Conservation (phyloP, 768 basidiomycete genomes). For the Trametes cingulata region DNA sequence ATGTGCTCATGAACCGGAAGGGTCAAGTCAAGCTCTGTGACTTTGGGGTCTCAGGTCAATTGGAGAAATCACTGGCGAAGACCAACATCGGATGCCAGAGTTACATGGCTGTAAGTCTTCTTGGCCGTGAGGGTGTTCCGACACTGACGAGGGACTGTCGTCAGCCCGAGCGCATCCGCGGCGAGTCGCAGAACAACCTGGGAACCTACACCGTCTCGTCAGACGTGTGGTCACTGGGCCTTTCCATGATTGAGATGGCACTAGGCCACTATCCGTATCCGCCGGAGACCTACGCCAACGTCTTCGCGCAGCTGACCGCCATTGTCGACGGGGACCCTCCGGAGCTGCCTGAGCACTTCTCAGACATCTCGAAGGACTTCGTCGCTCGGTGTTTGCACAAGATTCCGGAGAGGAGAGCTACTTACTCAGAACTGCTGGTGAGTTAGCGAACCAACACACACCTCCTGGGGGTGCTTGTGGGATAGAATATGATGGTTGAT, state of each 20-base stretch:
- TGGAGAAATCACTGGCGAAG: conserved; percentile 94
- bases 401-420: conserved; percentile 75
- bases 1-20: conserved; percentile 85
- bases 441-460: conserved; percentile 29
- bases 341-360: conserved; percentile 72
- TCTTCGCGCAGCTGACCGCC: conserved; percentile 95
- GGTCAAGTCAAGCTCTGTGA: conserved; percentile 96
- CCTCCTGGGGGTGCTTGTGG: not conserved
- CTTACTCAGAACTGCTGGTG: conserved; percentile 79
- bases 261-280: conserved; percentile 93
- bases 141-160: not conserved
- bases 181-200: conserved; percentile 83
- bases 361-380: conserved; percentile 76
- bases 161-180: conserved; percentile 94
- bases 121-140: not conserved
- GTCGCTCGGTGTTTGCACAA: conserved; percentile 81
- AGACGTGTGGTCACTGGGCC: conserved; percentile 96
- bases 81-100: conserved; percentile 99
- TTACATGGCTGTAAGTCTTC: conserved; percentile 88
- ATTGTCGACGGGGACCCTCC: conserved; percentile 96
- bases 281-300: conserved; percentile 95
- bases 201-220: conserved; percentile 95
- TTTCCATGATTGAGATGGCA: conserved; percentile 92
- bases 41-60: conserved; percentile 98
- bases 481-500: not conserved